Evolutionary conservation across 2,329 filamentous ascomycete species (phyloP), one percentile per base, ranked within the genome.

Genomic region (Domatiomyces catenatus): DNA sequence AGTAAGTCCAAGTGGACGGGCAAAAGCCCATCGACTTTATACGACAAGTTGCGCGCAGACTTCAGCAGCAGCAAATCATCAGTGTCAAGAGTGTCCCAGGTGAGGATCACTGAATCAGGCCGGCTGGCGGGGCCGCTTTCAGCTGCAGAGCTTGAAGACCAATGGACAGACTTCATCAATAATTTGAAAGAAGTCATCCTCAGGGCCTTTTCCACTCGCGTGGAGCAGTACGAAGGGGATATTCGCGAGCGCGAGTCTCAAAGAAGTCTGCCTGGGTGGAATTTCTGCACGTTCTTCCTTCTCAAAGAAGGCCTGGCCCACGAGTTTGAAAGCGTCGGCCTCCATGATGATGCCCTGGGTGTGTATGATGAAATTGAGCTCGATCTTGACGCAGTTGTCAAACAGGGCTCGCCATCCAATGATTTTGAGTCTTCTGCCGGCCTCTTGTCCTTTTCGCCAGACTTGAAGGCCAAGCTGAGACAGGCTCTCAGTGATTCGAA

Each of bases 271-370:
- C 92, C 92, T 0, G 92, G 92, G 0, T 98, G 92, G 92, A 98
- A 98, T 63, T 98, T 98, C 64, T 96, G 92, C 67, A 98, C 92
- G 0, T 98, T 98, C 64, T 98, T 98, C 64, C 89, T 98, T 15
- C 74, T 98, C 7, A 98, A 98, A 62, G 92, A 98, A 66, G 92
- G 92, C 0, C 71, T 98, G 36, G 90, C 92, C 1, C 78, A 86
- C 58, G 93, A 90, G 0, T 94, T 98, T 58, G 93, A 98, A 66
- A 96, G 86, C 63, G 89, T 96, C 2, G 93, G 93, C 0, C 72
- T 98, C 8, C 86, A 95, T 7, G 92, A 98, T 62, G 92, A 98
- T 73, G 90, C 92, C 2, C 70, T 98, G 42, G 85, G 92, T 3
- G 87, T 88, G 12, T 98, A 98, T 60, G 92, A 96, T 64, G 90